Conservation (phyloP, 1,139 yeast genomes). For the Pichia sp. region DNA sequence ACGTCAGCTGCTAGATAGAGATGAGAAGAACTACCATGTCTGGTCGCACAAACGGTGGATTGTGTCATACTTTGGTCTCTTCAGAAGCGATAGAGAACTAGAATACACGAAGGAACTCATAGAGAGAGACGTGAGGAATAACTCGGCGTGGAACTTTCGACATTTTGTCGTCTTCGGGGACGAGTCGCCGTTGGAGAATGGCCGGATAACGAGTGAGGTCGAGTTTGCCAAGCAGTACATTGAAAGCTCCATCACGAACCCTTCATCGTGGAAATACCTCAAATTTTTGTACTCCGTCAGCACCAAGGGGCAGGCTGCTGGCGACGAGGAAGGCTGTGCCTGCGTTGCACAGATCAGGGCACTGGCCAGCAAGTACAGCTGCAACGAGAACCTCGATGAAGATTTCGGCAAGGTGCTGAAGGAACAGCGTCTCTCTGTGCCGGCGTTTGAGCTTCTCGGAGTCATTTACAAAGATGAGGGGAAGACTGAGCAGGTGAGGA, state of each 20-base stretch:
- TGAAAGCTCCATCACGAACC: slow-evolving; percentile 67
- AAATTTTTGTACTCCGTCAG: slow-evolving; percentile 7
- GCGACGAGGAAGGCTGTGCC: no score
- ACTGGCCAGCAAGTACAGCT: neutral
- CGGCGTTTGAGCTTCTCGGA: slow-evolving; percentile 65
- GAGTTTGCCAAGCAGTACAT: slow-evolving; percentile 47
- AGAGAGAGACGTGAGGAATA: slow-evolving; percentile 68
- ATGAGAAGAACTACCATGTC: slow-evolving; percentile 88
- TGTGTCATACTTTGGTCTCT: slow-evolving; percentile 49
- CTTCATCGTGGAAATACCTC: slow-evolving; percentile 76
- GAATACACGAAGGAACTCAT: slow-evolving; percentile 48
- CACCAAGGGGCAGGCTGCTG: neutral
- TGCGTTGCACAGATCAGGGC: neutral
- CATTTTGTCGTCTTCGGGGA: slow-evolving; percentile 48
- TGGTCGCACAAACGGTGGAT: slow-evolving; percentile 92
- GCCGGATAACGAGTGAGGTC: slow-evolving; percentile 28
- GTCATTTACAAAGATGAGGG: slow-evolving; percentile 39
- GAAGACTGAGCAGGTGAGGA: slow-evolving; percentile 34
- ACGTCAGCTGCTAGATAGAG: slow-evolving; percentile 65
- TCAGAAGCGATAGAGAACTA: slow-evolving; percentile 45
- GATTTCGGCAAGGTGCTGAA: slow-evolving; percentile 13
- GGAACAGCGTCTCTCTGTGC: slow-evolving; percentile 44
- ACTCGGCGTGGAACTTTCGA: slow-evolving; percentile 92
- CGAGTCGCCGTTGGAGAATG: slow-evolving; percentile 31
- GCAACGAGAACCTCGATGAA: neutral